Evolutionary conservation across 768 basidiomycete genomes (phyloP), one percentile per base, ranked within the genome.

Genomic region (Lentinula boryana): DNA sequence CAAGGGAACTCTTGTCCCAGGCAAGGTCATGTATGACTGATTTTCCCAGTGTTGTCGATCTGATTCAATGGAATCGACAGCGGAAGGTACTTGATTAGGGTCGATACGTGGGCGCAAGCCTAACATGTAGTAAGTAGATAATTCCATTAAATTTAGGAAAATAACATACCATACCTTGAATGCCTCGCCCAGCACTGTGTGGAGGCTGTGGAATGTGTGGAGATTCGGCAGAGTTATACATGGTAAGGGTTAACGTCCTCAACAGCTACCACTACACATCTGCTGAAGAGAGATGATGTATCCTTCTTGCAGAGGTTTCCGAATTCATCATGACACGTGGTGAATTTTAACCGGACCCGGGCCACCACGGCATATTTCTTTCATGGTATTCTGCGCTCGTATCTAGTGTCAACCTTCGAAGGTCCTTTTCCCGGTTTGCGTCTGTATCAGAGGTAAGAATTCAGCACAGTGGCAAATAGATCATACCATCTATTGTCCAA

Each of bases 1-100:
- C 15, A 93, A 76, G 0, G 96, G 97, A 0, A 85, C 85, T 65
- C 86, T 88, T 23, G 72, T 72, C 21, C 82, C 82, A 0, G 81
- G 79, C 33, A 80, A 72, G 38, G 80, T 82, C 76, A 83, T 78
- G 65, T 86, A 93, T 41, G 82, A 76, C 65, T 89, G 82, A 21
- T 82, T 76, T 67, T 90, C 86, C 86, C 91, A 93, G 77, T 82
- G 75, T 61, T 84, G 81, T 63, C 89, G 85, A 80, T 98, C 95
- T 5, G 79, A 73, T 66, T 93, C 90, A 56, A 90, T 85, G 12
- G 85, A 78, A 44, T 89, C 86, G 15, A 92, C 85, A 23, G 93
- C 89, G 3, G 94, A 95, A n/a, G 97, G 97, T 32, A 98, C 87
- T 69, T 96, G 94, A 65, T 76, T 81, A 6, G 90, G 86, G 70